phyloP scores from a whole-genome alignment of 2,329 filamentous ascomycete genomes.

The Mycosphaerella sp. region DNA sequence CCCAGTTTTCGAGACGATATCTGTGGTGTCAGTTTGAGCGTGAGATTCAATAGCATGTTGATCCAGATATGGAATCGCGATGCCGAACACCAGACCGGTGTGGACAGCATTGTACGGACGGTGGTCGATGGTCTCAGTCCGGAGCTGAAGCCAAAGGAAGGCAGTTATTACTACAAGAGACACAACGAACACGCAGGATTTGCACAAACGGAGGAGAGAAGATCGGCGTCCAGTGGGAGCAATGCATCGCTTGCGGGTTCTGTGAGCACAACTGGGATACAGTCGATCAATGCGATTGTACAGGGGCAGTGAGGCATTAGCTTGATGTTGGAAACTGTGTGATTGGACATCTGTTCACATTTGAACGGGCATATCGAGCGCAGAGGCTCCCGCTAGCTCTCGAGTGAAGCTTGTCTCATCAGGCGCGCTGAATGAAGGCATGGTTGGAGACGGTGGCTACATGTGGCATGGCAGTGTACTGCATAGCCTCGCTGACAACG shows the following conservation, averaged over 20 bases:
- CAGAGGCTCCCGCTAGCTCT: too few species aligned
- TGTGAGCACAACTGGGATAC: neutral
- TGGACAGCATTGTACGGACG: conserved; percentile 65
- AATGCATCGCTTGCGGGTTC: neutral
- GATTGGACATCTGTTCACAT: too few species aligned
- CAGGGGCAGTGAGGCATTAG: neutral
- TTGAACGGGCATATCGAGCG: too few species aligned
- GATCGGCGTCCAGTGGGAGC: neutral
- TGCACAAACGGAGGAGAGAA: neutral
- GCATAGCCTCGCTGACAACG: too few species aligned
- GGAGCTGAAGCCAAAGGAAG: conserved; percentile 63
- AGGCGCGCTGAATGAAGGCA: too few species aligned
- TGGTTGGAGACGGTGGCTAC: too few species aligned
- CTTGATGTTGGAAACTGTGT: neutral
- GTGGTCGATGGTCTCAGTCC: conserved; percentile 67
- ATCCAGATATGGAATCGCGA: conserved; percentile 94
- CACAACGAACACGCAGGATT: conserved; percentile 81
- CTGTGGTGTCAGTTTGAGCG: conserved; percentile 79
- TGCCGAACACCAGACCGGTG: conserved; percentile 68
- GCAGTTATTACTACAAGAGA: conserved; percentile 67
- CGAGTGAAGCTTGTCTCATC: too few species aligned
- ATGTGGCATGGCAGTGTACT: too few species aligned
- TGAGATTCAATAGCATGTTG: conserved; percentile 82
- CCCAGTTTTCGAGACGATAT: conserved; percentile 67
- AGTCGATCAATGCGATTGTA: neutral